Base-by-base conservation (phyloP, 2,329 filamentous ascomycete genomes). In the Exserohilum turcica region DNA sequence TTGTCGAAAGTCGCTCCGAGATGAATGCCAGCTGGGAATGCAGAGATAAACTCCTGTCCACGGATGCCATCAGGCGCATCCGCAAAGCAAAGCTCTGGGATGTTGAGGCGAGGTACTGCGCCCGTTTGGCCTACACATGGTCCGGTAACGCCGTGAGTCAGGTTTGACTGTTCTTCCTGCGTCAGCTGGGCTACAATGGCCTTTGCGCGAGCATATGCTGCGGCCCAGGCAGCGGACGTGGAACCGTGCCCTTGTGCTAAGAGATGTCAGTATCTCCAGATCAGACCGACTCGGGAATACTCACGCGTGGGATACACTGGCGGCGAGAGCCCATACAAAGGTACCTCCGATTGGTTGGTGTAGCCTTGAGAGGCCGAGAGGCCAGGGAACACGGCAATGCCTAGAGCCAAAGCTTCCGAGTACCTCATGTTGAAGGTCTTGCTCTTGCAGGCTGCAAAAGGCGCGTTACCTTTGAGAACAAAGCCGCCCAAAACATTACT, bases 1-100 rank as follows among this genome's bases (percentile, higher is more conserved):
- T 89, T 89, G 72, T 88, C 86, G 63, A 86, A 91, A 0, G 88
- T 91, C 2, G 88, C 87, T 24, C 86, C 89, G 1, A 84, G 59
- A 43, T 68, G 64, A 24, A 68, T 63, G 1, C 67, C 66, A 24
- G 69, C 66, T 6, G 68, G 68, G 40, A 72, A 70, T 3, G 69
- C 57, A 1, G 68, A 70, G 2, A 71, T 66, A 29, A 69, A 71
- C 16, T 70, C 67, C n/a, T 65, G 62, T 0, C 67, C 66, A 18
- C 57, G 67, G 18, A 72, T 61, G 42, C 75, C 68, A 39, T 70
- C 69, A 28, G 72, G 67, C 40, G 67, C 74, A 54, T 77, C 76
- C 12, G 73, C 68, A 16, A 77, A 69, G 46, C 75, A 77, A 12
- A 77, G 45, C 16, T 71, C 68, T 5, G 71, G 73, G 32, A 76